Base-by-base conservation (phyloP, 2,329 filamentous ascomycete species). In the Coniochaeta sp. region DNA sequence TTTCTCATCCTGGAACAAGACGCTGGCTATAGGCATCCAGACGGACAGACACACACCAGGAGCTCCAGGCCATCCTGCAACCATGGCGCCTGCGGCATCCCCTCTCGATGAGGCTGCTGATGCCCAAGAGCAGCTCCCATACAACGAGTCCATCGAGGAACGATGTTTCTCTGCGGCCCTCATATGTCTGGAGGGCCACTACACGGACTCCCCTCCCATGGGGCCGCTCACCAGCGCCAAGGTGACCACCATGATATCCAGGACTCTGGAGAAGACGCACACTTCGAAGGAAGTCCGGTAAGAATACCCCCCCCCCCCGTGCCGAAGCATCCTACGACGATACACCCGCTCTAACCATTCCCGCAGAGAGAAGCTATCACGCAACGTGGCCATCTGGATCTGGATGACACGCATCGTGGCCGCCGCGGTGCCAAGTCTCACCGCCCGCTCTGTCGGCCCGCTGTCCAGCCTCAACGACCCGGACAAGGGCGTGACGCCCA, bases 371-470 rank as follows among this genome's bases (percentile, higher is more conserved):
- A 77, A 79, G 2, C 72, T 88, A 42, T 84, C 84, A 4, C 80
- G 80, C 62, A 88, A 88, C 64, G 81, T 88, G 30, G 81, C 82
- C 62, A 82, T 88, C 60, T 88, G 85, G 85, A 81, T 87, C 65
- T 86, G 84, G 75, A 74, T 88, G 61, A 82, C 83, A 30, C 79
- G 80, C 61, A 84, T 86, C 63, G 86, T 88, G 66, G 80, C 78
- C 19, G 81, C 83, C 34, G 83, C 85, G 10, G 81, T 88, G 57
- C 83, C 84, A 2, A 82, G 79, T 59, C 75, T 88, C 55, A 85
- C 83, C 12, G 81, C 79, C 22, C 79, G 85, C 60, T 86, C 84
- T 1, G 77, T 87, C 34, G 83, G 82, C 9, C 79, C 82, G 10
- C 70, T 84, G 14, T 79, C 80, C 8, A 79, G 79, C 52, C 72